Base-by-base conservation (phyloP, 805 yeast genomes). In the Candida coleopterorum region DNA sequence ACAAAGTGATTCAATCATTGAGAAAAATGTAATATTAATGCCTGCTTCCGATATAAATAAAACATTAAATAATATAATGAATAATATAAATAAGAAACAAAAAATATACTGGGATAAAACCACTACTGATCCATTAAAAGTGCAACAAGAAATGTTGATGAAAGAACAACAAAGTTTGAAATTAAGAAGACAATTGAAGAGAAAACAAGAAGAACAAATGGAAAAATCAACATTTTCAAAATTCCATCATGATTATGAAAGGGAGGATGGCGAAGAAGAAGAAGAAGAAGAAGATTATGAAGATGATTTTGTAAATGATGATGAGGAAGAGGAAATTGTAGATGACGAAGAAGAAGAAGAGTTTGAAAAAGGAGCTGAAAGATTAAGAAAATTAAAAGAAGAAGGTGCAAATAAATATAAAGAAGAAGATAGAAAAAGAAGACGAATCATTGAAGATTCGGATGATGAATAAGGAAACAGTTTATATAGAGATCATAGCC, bases 11-110 rank as follows among this genome's bases (percentile, higher is more conserved):
- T 71, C 81, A n/a, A 61, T 76, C 16, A 64, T 93, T 38, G 71
- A 68, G 32, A 79, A 83, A 49, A 59, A 78, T 2, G 72, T 86
- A 50, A 82, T 81, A 55, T 76, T 93, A 38, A 76, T 88, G 35
- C 98, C 98, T 12, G 79, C 96, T 0, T 87, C 97, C 0, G 74
- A 75, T 35, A 82, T 95, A 3, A 97, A 90, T 58, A 72, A 76
- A 48, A 77, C 79, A 52, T 71, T 93, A 45, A 86, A 96, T 2
- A 74, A 74, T 43, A 85, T 87, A 2, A 77, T 83, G 28, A 70
- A 73, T 42, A 63, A 62, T 33, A 68, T 67, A 37, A 70, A 73
- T 54, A 64, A 58, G 47, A 60, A 65, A 44, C 74, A 67, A 42
- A 63, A 68, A 46, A 74, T 73, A 47, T 68, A 74, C 47, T 72